These are phyloP conservation scores for Trichoderma sp. DNA, from an alignment of 2,329 filamentous ascomycete genomes.

Conservation along the genomic window DNA sequence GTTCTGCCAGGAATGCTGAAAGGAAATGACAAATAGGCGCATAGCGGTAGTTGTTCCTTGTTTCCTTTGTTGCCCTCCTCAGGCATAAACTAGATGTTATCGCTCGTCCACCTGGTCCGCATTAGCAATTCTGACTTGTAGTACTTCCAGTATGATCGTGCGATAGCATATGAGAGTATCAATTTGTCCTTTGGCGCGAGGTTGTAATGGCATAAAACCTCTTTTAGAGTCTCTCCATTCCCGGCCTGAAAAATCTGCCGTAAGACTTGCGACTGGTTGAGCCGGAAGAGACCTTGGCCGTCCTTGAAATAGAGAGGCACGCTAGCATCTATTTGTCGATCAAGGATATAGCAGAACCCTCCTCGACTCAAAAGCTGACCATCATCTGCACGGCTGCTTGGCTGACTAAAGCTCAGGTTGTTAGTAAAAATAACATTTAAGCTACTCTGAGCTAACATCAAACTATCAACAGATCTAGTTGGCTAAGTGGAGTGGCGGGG, in stretches of 20 bases:
- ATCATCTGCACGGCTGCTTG: neutral
- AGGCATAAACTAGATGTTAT: conserved; percentile 28
- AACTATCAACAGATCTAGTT: no score
- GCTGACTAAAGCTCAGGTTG: neutral
- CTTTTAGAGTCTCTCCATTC: neutral
- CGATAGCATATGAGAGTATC: conserved; percentile 21
- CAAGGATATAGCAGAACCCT: neutral
- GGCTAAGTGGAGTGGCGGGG: no score
- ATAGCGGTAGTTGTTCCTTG: neutral
- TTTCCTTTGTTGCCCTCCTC: neutral
- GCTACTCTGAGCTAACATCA: no score
- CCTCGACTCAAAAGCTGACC: neutral
- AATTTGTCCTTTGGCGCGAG: conserved; percentile 26
- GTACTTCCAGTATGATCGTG: conserved; percentile 26
- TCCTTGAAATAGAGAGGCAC: neutral
- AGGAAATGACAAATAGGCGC: neutral
- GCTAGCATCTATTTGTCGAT: neutral
- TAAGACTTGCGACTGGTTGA: neutral
- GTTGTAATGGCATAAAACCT: neutral
- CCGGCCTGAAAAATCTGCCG: neutral
- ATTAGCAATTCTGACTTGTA: conserved; percentile 27
- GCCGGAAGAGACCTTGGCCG: neutral
- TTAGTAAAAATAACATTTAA: neutral
- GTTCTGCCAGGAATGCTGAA: neutral
- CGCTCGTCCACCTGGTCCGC: conserved; percentile 26